Base-by-base conservation (phyloP, 305 asterid genomes). In the Rubia balearica region DNA sequence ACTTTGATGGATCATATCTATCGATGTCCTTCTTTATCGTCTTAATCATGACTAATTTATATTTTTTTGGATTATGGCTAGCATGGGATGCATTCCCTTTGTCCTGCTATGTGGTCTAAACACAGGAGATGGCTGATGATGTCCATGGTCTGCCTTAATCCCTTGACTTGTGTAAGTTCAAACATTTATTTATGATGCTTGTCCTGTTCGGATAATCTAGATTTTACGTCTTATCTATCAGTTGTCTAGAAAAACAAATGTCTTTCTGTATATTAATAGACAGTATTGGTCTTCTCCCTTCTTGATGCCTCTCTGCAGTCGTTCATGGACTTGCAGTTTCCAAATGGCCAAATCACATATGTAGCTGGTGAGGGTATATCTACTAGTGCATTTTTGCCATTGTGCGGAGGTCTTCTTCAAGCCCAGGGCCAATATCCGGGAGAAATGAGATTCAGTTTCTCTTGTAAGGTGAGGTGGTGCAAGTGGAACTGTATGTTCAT, bases 51-150 rank as follows among this genome's bases (percentile, higher is more conserved):
- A 51, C 41, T 59, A 57, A 75, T 70, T 41, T n/a, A 56, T 48
- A 61, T 38, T 71, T 67, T 71, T 65, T 75, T 67, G 48, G 42
- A 66, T 70, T 62, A 75, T 81, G 65, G 65, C 45, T 89, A 94
- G 99, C 90, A 89, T 57, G 96, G 97, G 72, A 74, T 88, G 93
- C 99, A 94, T 85, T 91, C 99, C 27, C 89, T 94, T 69, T 91
- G 99, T 80, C 99, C 99, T 64, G 99, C 99, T n/a, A 88, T 91
- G 72, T 94, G 99, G 99, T 91, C 98, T 24, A 91, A 91, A 84
- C 98, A 94, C 76, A 88, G 99, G 81, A 84, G 96, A 86, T 94
- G 99, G 99, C 85, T 94, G 78, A 71, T 90, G 75, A 94, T 91
- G 99, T 94, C 99, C 55, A 94, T 89, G 98, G 76, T 94, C 79